Percentiles rank a stretch among this genome's conserved stretches.
phyloP scores from a whole-genome alignment of 371 early-diverging fungal genomes.

The Mortierella sp. region DNA sequence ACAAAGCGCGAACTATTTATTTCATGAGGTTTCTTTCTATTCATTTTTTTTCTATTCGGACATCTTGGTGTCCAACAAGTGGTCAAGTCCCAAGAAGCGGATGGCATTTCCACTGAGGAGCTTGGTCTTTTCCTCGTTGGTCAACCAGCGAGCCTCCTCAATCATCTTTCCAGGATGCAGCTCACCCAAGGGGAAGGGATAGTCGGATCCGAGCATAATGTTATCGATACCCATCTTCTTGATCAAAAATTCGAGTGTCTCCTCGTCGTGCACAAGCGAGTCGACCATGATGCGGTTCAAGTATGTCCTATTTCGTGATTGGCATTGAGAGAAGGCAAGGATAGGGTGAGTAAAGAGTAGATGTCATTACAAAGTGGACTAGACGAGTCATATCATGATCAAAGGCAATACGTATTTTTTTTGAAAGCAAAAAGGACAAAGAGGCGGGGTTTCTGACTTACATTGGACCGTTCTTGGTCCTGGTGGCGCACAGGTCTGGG shows the following conservation, averaged over 20 bases:
- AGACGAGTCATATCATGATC: neutral
- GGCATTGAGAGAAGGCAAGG: constrained; percentile 43
- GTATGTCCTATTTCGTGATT: constrained; percentile 51
- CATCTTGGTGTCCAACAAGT: constrained; percentile 33
- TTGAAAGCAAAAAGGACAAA: neutral
- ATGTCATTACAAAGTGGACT: neutral
- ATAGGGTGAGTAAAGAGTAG: constrained; percentile 1
- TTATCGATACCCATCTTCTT: constrained; percentile 76
- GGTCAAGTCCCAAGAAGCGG: constrained; percentile 62
- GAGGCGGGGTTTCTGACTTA: constrained; percentile 25
- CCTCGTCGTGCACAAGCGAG: constrained; percentile 79
- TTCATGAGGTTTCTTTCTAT: neutral
- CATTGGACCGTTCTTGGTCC: constrained; percentile 66
- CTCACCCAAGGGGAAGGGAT: constrained; percentile 85
- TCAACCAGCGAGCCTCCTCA: constrained; percentile 63
- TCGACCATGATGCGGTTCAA: constrained; percentile 74
- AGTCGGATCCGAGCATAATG: constrained; percentile 77
- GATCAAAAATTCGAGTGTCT: constrained; percentile 72
- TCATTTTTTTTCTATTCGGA: constrained; percentile 16
- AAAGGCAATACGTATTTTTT: neutral
- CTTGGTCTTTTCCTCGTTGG: constrained; percentile 71
- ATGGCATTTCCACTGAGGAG: constrained; percentile 67
- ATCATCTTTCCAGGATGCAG: constrained; percentile 75
- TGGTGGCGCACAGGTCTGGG: constrained; percentile 75
- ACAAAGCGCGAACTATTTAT: neutral